Evolutionary conservation across 306 rosid species (phyloP), one percentile per base, ranked within the genome.

Genomic region (Carpinus viminea): DNA sequence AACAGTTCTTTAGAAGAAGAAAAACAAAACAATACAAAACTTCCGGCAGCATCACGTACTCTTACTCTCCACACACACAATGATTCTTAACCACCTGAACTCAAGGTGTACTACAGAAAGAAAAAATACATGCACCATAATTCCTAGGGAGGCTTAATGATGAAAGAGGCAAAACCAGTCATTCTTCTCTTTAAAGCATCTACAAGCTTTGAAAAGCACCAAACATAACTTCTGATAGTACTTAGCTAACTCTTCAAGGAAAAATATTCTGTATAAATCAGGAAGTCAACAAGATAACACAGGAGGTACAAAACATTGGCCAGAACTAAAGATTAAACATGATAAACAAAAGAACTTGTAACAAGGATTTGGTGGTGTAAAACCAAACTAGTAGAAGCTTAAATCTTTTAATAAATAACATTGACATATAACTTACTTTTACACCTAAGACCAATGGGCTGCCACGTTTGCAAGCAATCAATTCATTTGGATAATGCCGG

Each of bases 391-490:
- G 34, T 20, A 24, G 28, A 59, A 21, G 65, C 65, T 59, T 59
- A 20, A 20, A 59, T 24, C 31, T 21, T 9, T 21, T 21, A 24
- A 12, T 9, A 5, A n/a, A 10, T 1, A 59, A 21, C 16, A 18
- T 17, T 3, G 26, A 46, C 78, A 73, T 47, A 64, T 34, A 80
- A 81, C 93, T 85, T 89, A 95, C 99, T 84, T 93, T 95, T 65
- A 95, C 98, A 77, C 98, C 99, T 20, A 95, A 88, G 76, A 95
- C 83, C 87, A 93, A 87, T 1, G 99, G 99, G 83, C 99, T 95
- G 70, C 99, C 99, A 13, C 96, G 98, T 85, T 95, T 95, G 89
- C 99, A 95, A 66, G 99, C 99, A 90, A 95, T 87, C 90, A 95
- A 83, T 82, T 95, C 99, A 85, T 93, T 93, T 31, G 97, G 99